Evolutionary conservation across 2,329 filamentous ascomycete genomes (phyloP).

Genomic region (Microcyclospora tardicrescens): DNA sequence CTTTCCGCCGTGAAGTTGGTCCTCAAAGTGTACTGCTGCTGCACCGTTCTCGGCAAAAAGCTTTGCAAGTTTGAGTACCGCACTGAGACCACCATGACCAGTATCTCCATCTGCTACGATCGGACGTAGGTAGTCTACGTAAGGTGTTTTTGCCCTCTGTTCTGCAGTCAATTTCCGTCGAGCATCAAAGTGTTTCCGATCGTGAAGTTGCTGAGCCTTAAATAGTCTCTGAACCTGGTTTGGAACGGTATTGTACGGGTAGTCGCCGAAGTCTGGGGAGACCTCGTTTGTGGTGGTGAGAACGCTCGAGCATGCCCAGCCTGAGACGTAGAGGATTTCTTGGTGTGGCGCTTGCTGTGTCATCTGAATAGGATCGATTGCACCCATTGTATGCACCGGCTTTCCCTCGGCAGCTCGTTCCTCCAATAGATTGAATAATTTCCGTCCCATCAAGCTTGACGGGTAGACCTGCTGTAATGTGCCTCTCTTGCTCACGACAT

Average conservation of each 20-base stretch:
- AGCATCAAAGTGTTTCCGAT: slow-evolving; percentile 85
- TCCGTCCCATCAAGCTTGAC: slow-evolving; percentile 86
- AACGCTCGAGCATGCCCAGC: slow-evolving; percentile 92
- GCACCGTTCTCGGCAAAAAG: slow-evolving; percentile 95
- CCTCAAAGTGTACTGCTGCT: slow-evolving; percentile 92
- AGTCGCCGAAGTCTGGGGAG: slow-evolving; percentile 94
- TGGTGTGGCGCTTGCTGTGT: slow-evolving; percentile 94
- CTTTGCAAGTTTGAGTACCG: slow-evolving; percentile 91
- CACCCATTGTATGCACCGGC: slow-evolving; percentile 94
- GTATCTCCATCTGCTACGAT: slow-evolving; percentile 96
- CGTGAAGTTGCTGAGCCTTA: slow-evolving; percentile 94
- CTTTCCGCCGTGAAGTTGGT: slow-evolving; percentile 94
- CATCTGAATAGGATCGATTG: slow-evolving; percentile 98
- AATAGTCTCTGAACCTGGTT: slow-evolving; percentile 94
- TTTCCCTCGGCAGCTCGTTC: slow-evolving; percentile 65
- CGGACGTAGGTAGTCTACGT: slow-evolving; percentile 82
- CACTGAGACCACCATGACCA: slow-evolving; percentile 79
- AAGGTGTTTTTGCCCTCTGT: slow-evolving; percentile 62
- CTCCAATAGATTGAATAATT: slow-evolving; percentile 80
- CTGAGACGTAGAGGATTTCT: slow-evolving; percentile 89
- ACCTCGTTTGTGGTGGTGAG: slow-evolving; percentile 94
- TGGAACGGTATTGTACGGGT: slow-evolving; percentile 96
- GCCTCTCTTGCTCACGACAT: slow-evolving; percentile 87
- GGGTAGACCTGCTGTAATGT: slow-evolving; percentile 78
- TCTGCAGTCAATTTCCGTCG: slow-evolving; percentile 64